Base-by-base conservation (phyloP, 177 flowering plant species). In the Vitis hybrid region DNA sequence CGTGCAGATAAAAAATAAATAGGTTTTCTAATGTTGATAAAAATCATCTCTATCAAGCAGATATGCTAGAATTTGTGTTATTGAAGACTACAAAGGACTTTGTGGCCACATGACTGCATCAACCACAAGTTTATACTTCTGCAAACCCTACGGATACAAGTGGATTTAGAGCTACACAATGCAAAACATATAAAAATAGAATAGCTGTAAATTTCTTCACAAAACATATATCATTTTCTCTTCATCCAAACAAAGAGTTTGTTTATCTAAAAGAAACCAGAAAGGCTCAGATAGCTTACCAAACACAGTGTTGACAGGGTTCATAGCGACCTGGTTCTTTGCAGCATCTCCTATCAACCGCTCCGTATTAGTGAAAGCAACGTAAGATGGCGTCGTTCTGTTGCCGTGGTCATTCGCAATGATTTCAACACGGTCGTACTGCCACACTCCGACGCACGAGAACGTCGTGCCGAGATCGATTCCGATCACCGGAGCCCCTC, bases 371-470 rank as follows among this genome's bases (percentile, higher is more conserved):
- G 67, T 70, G 60, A 70, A 70, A 15, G 73, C 73, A 1, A 70
- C 73, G 33, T 62, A 70, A n/a, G 73, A 70, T 1, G 73, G 73
- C 17, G 73, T 70, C 24, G 67, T 70, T 8, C 60, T 22, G 67
- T 70, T 70, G 7, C 73, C 73, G 24, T 62, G 47, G 9, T 38
- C 47, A 38, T 38, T 38, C 47, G 47, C 8, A 38, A 38, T 38
- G 47, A 38, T 38, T 59, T 52, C 73, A 10, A 70, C 73, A 1
- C 54, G 58, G 19, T 70, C 73, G 20, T 70, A 60, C 24, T 70
- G 67, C 73, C 67, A 70, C 24, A 70, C 73, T 24, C 73, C 73
- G 60, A 70, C 54, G 60, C 73, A 62, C 11, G 73, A 70, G 60
- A 61, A 22, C 20, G 67, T 70, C 17, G 71, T 67, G 3, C 70